A percentile compares a stretch with the other conserved stretches of the same genome.
phyloP scores from a whole-genome alignment of 2,329 filamentous ascomycete genomes.

The Juglanconis sp. region DNA sequence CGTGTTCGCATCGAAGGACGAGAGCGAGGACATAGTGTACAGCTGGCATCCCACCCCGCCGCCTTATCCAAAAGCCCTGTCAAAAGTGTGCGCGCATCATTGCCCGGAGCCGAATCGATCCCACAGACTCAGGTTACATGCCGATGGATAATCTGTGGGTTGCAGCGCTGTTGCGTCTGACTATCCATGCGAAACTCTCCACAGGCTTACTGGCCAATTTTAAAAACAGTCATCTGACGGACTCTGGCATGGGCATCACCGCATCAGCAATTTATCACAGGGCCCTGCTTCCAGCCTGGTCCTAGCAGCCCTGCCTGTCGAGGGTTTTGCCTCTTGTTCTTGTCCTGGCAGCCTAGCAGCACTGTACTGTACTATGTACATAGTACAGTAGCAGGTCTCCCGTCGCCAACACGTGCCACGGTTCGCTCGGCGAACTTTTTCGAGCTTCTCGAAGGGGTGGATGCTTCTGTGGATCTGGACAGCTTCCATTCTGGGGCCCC shows the following conservation, averaged over 20 bases:
- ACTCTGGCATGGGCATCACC: neutral
- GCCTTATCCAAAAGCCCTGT: too few species aligned
- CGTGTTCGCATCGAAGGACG: too few species aligned
- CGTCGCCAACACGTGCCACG: neutral
- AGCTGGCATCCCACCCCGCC: too few species aligned
- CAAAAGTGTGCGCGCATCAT: too few species aligned
- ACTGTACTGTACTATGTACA: too few species aligned
- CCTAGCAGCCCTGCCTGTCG: neutral
- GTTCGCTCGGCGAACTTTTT: conserved; percentile 1
- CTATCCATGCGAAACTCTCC: neutral
- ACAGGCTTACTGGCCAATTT: neutral
- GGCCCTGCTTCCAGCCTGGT: neutral
- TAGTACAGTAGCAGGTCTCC: neutral
- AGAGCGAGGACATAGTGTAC: too few species aligned
- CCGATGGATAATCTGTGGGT: too few species aligned
- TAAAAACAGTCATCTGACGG: conserved; percentile 4
- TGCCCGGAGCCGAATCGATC: too few species aligned
- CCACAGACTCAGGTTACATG: too few species aligned
- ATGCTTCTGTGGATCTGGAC: neutral
- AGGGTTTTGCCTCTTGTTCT: neutral
- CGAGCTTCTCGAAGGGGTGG: conserved; percentile 11
- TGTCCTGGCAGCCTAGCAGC: neutral
- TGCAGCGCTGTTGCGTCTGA: too few species aligned
- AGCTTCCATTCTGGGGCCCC: neutral
- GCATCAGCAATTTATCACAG: neutral